Evolutionary conservation across 202 grass and related monocot species (phyloP).

Genomic region (Schoenoplectus tabernaemontani): DNA sequence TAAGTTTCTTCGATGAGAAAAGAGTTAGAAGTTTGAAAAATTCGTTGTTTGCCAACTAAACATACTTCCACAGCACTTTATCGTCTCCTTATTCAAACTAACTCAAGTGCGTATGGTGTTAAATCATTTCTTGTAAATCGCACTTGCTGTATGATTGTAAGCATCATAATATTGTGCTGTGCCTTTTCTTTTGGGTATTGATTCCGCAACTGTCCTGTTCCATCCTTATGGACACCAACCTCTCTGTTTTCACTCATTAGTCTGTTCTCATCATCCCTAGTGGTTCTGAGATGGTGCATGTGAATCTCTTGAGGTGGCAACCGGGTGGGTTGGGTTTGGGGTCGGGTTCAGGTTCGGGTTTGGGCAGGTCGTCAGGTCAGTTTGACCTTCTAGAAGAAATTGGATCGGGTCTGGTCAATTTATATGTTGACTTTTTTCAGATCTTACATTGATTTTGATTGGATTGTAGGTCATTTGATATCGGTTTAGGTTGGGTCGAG

Average conservation of each 20-base stretch:
- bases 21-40: neutral
- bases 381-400: no score
- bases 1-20: neutral
- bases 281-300: neutral
- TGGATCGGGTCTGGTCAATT: no score
- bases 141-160: neutral
- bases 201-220: neutral
- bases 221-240: neutral
- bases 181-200: no score
- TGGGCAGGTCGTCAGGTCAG: no score
- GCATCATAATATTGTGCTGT: neutral
- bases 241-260: neutral
- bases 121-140: neutral
- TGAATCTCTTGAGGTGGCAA: no score
- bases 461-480: no score
- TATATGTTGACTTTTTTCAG: no score
- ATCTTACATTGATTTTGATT: no score
- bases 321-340: no score
- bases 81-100: neutral
- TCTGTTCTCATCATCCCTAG: neutral
- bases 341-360: no score
- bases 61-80: neutral
- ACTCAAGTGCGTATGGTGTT: neutral
- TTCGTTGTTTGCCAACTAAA: neutral
- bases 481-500: no score